These are phyloP conservation scores for Geotrichum bryndzae DNA, from an alignment of 1,139 yeast genomes.

Conservation along the genomic window DNA sequence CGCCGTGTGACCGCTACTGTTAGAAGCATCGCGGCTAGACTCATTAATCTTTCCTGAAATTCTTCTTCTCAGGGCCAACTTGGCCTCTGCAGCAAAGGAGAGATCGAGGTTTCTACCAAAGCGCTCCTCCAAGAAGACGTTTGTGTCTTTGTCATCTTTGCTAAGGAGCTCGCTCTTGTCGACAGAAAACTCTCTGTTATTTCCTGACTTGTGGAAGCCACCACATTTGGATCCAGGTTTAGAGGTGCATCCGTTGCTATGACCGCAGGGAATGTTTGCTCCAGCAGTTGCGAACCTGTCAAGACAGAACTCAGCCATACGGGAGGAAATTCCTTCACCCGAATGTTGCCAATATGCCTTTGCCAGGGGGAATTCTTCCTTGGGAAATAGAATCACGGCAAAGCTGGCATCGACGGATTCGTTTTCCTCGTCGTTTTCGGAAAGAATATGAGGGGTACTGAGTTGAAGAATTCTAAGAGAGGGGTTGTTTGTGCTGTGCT, in stretches of 20 bases:
- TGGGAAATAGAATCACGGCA: conserved; percentile 71
- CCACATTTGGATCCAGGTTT: conserved; percentile 18
- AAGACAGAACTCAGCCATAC: conserved; percentile 79
- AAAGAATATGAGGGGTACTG: conserved; percentile 63
- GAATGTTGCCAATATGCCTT: conserved; percentile 94
- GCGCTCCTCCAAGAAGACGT: conserved; percentile 75
- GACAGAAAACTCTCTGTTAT: not conserved
- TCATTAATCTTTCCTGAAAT: conserved; percentile 63
- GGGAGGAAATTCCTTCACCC: conserved; percentile 89
- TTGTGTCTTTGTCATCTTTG: conserved; percentile 46
- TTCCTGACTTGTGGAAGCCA: conserved; percentile 14
- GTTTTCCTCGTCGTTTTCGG: conserved; percentile 37
- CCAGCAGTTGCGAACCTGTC: conserved; percentile 45
- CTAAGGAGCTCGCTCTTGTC: not conserved
- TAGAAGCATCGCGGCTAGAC: conserved; percentile 16
- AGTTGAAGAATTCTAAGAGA: conserved; percentile 70
- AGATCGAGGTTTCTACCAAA: conserved; percentile 84
- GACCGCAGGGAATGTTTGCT: conserved; percentile 1
- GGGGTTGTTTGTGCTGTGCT: conserved; percentile 26
- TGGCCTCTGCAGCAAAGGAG: conserved; percentile 69
- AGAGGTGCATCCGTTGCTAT: conserved; percentile 5
- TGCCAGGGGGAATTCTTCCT: conserved; percentile 51
- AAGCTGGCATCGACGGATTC: conserved; percentile 59
- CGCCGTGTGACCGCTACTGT: conserved; percentile 27
- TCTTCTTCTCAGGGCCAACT: conserved; percentile 63